Conservation (phyloP, 2,329 filamentous ascomycete species). For the Teratosphaeriaceae sp. region DNA sequence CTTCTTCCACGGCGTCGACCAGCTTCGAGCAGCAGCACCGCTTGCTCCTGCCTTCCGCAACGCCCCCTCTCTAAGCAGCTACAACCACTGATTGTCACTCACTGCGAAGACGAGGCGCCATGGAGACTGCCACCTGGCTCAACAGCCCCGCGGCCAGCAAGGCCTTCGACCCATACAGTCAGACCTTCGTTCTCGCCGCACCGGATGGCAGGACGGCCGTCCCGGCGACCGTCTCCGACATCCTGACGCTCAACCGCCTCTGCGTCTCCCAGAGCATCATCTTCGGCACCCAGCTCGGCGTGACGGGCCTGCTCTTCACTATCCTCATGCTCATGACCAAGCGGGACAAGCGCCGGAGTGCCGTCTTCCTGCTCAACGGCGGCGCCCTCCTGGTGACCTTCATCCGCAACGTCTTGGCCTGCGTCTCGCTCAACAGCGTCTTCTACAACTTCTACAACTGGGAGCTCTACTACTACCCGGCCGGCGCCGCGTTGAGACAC, state of each 20-base stretch:
- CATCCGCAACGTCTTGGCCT: conserved; percentile 52
- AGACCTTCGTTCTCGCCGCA: conserved; percentile 37
- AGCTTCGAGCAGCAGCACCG: conserved; percentile 4
- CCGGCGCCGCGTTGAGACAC: conserved; percentile 9
- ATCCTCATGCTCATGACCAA: conserved; percentile 63
- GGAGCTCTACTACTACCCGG: conserved; percentile 20
- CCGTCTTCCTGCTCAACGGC: conserved; percentile 60
- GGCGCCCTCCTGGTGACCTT: conserved; percentile 54
- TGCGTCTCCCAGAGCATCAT: conserved; percentile 47
- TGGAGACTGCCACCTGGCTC: neutral
- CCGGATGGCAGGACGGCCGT: conserved; percentile 36
- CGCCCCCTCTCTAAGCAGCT: neutral
- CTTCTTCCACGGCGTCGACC: conserved; percentile 9
- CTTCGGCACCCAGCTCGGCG: conserved; percentile 65
- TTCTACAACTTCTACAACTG: conserved; percentile 47
- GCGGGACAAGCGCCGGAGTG: conserved; percentile 55
- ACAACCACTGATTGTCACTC: neutral
- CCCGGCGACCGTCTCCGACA: conserved; percentile 1
- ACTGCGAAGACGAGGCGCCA: neutral
- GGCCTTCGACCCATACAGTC: conserved; percentile 46
- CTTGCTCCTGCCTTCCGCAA: neutral
- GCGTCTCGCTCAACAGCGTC: conserved; percentile 54
- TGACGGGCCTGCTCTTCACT: conserved; percentile 57
- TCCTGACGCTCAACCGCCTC: conserved; percentile 7
- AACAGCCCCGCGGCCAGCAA: too few relatives aligned